Conservation (phyloP, 1,284 basidiomycete genomes). For the Porogramme epimiltina region DNA sequence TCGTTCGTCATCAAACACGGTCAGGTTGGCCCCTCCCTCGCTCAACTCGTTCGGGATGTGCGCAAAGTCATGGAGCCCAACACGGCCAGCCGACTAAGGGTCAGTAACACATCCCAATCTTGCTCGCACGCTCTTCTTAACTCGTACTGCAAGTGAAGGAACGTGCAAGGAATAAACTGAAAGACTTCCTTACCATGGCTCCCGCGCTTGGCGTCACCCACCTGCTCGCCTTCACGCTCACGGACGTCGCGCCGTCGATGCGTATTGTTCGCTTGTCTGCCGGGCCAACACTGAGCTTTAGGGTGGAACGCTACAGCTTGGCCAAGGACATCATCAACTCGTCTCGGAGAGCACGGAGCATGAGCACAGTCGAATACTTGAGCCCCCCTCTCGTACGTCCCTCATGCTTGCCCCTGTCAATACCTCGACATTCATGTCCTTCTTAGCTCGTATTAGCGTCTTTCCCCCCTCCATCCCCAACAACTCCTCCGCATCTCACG, state of each 20-base stretch:
- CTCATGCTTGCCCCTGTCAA: neutral
- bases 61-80: slow-evolving; percentile 98
- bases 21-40: slow-evolving; percentile 85
- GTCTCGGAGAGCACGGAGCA: slow-evolving; percentile 70
- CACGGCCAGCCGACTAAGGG: slow-evolving; percentile 88
- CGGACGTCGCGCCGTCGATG: slow-evolving; percentile 83
- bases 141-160: slow-evolving; percentile 59
- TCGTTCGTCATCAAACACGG: slow-evolving; percentile 96
- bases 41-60: slow-evolving; percentile 89
- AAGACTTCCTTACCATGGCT: slow-evolving; percentile 93
- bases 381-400: slow-evolving; percentile 79
- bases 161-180: slow-evolving; percentile 88
- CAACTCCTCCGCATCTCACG: slow-evolving; percentile 68
- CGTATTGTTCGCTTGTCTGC: slow-evolving; percentile 88
- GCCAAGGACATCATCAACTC: slow-evolving; percentile 80
- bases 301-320: slow-evolving; percentile 91
- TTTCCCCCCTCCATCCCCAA: slow-evolving; percentile 72
- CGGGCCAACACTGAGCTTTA: slow-evolving; percentile 94
- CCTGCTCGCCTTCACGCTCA: slow-evolving; percentile 89
- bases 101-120: slow-evolving; percentile 38
- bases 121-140: slow-evolving; percentile 8
- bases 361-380: slow-evolving; percentile 80
- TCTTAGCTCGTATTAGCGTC: slow-evolving; percentile 73
- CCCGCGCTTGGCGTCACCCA: slow-evolving; percentile 93
- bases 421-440: neutral